phyloP scores from a whole-genome alignment of 345 rosid species.

The Melaleuca quinquenervia region DNA sequence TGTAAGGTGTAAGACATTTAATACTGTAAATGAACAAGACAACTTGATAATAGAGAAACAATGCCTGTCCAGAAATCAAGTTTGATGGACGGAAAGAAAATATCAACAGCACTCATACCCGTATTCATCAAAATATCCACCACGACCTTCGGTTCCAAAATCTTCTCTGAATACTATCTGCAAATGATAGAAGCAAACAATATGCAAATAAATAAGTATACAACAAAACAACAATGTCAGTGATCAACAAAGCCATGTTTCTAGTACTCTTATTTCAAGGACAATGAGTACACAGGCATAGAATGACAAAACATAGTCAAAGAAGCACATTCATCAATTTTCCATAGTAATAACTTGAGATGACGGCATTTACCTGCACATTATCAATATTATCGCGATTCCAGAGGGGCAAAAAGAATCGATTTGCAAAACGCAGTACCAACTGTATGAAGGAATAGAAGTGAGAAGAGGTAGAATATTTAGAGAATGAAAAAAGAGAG shows the following conservation, averaged over 20 bases:
- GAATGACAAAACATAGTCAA: not conserved
- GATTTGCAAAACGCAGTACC: constrained; percentile 98
- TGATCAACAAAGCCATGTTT: not conserved
- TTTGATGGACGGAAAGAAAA: not conserved
- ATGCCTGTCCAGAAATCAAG: not conserved
- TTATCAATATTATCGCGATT: constrained; percentile 94
- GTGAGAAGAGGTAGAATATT: constrained; percentile 5
- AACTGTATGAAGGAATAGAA: constrained; percentile 32
- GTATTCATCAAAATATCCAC: constrained; percentile 97
- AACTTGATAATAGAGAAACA: not conserved
- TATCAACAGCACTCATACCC: constrained; percentile 40
- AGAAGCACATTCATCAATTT: not conserved
- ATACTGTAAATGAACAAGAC: not conserved
- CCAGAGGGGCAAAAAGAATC: constrained; percentile 92
- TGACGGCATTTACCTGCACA: constrained; percentile 64
- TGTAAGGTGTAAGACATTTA: not conserved
- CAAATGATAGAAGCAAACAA: not conserved
- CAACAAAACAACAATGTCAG: not conserved
- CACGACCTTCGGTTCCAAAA: constrained; percentile 99
- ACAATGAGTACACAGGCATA: not conserved
- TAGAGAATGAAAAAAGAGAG: not conserved
- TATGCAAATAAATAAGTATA: not conserved
- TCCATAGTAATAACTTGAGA: not conserved
- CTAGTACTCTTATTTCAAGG: not conserved
- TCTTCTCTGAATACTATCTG: constrained; percentile 98